Percentiles rank a stretch among this genome's conserved stretches.
Evolutionary conservation across 768 basidiomycete genomes (phyloP).

Genomic region (Suillus decipiens): DNA sequence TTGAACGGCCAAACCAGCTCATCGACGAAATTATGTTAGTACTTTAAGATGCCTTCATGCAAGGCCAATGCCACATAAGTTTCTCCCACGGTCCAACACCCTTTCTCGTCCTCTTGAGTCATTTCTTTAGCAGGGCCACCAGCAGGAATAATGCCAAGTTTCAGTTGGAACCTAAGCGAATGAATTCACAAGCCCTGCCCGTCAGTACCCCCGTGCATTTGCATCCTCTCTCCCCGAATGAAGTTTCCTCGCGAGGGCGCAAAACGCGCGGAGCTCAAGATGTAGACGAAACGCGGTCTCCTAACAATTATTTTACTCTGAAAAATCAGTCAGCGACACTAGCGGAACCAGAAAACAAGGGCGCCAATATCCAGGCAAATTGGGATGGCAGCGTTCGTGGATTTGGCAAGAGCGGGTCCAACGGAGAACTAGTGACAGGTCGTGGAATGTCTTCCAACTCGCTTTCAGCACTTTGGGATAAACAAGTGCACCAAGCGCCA

Average conservation of each 20-base stretch:
- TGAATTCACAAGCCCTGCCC: conserved; percentile 30
- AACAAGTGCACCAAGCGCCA: conserved; percentile 26
- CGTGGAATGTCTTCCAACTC: conserved; percentile 37
- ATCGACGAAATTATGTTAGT: conserved; percentile 16
- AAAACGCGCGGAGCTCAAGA: conserved; percentile 45
- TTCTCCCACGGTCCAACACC: conserved; percentile 9
- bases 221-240: conserved; percentile 71
- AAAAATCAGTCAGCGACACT: conserved; percentile 61
- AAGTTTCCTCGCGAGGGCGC: conserved; percentile 47
- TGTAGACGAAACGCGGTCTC: conserved; percentile 30
- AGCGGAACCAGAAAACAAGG: conserved; percentile 28
- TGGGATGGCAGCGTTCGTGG: conserved; percentile 63
- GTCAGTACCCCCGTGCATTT: conserved; percentile 61
- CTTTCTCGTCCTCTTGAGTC: neutral
- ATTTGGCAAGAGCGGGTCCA: conserved; percentile 42
- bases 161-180: conserved; percentile 15
- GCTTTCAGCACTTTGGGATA: conserved; percentile 45
- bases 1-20: conserved; percentile 39
- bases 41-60: neutral
- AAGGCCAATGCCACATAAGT: neutral
- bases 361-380: conserved; percentile 28
- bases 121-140: conserved; percentile 1
- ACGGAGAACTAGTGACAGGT: conserved; percentile 18
- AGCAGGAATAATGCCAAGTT: conserved; percentile 15
- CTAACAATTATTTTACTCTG: conserved; percentile 60